Evolutionary conservation across 768 basidiomycete genomes (phyloP).

Genomic region (Mycena capillaripes): DNA sequence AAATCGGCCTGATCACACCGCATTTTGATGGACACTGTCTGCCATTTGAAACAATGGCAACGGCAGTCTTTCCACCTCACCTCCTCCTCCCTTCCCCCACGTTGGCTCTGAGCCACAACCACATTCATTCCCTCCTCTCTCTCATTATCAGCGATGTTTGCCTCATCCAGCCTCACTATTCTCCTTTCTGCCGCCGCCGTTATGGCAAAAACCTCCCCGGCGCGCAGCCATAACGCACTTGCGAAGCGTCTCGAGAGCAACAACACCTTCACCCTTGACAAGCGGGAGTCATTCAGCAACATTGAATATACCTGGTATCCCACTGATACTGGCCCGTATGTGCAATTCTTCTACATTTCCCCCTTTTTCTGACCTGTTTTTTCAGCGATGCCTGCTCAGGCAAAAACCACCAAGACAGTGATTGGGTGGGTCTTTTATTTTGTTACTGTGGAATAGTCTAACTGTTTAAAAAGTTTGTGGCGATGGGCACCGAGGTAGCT

Average conservation of each 20-base stretch:
- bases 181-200: slow-evolving; percentile 24
- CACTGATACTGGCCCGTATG: slow-evolving; percentile 29
- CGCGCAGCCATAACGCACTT: slow-evolving; percentile 6
- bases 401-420: slow-evolving; percentile 30
- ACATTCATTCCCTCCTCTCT: slow-evolving; percentile 24
- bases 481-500: slow-evolving; percentile 31
- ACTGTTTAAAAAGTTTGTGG: slow-evolving; percentile 29
- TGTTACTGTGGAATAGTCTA: not conserved
- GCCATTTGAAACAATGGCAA: not conserved
- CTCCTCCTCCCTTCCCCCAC: slow-evolving; percentile 12
- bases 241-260: slow-evolving; percentile 11
- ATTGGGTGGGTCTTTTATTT: slow-evolving; percentile 14
- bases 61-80: not conserved
- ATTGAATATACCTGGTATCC: slow-evolving; percentile 31
- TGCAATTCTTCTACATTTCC: not conserved
- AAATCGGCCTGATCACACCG: not conserved
- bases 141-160: slow-evolving; percentile 19
- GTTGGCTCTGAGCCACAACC: slow-evolving; percentile 4
- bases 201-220: slow-evolving; percentile 5
- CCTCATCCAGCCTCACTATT: slow-evolving; percentile 20
- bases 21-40: slow-evolving; percentile 4
- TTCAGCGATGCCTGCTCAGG: slow-evolving; percentile 32
- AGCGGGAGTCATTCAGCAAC: slow-evolving; percentile 1
- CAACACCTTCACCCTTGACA: not conserved
- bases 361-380: not conserved